Percentiles rank a stretch among this genome's conserved stretches.
Evolutionary conservation across 352 stramenopile species (phyloP).

Genomic region (Phytopythium litorale): DNA sequence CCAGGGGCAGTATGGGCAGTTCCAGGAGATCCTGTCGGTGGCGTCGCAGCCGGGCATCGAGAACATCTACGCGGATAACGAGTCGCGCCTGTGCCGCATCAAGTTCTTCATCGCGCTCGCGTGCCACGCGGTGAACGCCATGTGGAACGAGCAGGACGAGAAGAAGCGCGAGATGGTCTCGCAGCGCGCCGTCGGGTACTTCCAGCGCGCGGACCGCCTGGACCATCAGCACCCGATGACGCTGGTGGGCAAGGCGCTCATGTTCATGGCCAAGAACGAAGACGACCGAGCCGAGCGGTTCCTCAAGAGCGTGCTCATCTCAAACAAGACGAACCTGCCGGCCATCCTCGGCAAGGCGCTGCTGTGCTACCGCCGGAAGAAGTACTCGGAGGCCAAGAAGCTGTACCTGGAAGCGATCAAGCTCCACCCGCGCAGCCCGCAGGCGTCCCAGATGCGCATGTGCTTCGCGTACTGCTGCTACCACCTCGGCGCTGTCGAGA

Average conservation of each 20-base stretch:
- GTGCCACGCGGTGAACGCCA: constrained; percentile 81
- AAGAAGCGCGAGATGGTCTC: constrained; percentile 81
- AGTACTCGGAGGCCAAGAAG: constrained; percentile 89
- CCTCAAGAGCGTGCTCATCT: constrained; percentile 90
- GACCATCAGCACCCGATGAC: constrained; percentile 90
- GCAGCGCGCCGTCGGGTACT: constrained; percentile 79
- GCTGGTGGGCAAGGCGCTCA: constrained; percentile 88
- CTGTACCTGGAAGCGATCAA: constrained; percentile 94
- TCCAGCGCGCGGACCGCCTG: constrained; percentile 83
- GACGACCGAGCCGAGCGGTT: constrained; percentile 89
- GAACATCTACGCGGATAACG: constrained; percentile 87
- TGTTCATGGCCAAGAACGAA: constrained; percentile 92
- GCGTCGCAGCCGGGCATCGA: constrained; percentile 82
- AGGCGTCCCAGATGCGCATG: constrained; percentile 90
- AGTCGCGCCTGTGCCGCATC: constrained; percentile 79
- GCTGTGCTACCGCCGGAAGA: constrained; percentile 86
- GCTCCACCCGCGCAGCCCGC: constrained; percentile 89
- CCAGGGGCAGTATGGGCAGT: constrained; percentile 71
- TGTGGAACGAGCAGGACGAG: constrained; percentile 89
- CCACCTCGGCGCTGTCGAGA: constrained; percentile 89
- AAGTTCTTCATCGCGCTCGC: constrained; percentile 89
- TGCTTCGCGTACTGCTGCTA: constrained; percentile 97
- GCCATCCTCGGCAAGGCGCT: constrained; percentile 84
- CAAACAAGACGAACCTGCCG: constrained; percentile 84
- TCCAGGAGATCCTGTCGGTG: constrained; percentile 83